Base-by-base conservation (phyloP, 352 stramenopile species). In the Globisporangium recalcitrans region DNA sequence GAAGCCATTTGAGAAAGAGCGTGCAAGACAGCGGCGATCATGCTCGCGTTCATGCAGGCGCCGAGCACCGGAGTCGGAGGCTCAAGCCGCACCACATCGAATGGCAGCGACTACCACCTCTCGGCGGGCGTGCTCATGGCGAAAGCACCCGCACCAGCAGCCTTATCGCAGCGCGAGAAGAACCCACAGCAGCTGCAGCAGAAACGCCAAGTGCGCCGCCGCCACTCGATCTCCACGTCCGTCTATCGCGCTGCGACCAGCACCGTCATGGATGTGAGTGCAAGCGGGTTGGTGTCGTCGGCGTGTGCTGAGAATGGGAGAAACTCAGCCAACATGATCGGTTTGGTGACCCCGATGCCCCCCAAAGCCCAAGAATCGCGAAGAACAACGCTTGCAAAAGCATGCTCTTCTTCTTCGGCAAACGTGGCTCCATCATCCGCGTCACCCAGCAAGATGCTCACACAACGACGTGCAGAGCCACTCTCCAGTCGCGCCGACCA, bases 141-240 rank as follows among this genome's bases (percentile, higher is more conserved):
- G 26, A 55, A 55, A 21, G 26, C 31, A 29, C n/a, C n/a, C n/a
- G 26, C 26, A n/a, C 36, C 36, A 44, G 13, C 36, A 44, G 36
- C 14, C 11, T 5, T 5, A 44, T 44, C 14, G 16, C 38, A n/a
- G 21, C 16, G 21, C 14, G 38, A 44, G 38, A 44, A 52, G 19
- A n/a, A 42, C 6, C 24, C 4, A 31, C 38, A 60, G 47, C 57
- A 60, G 63, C 68, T 67, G 53, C 48, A 26, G 51, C 52, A 53
- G 36, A 49, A 62, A 7, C 42, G 21, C 19, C 56, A 51, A 4
- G 48, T 29, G 31, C 58, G 32, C 22, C 58, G 58, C 2, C 47
- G 40, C 19, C 49, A 65, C 52, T 65, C 51, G 16, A 60, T 61
- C 60, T 56, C 44, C 22, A 63, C 22, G 21, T 21, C 26, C 19